These are phyloP conservation scores for Beauveria rudraprayagi DNA, from an alignment of 2,329 filamentous ascomycete species.

Conservation along the genomic window DNA sequence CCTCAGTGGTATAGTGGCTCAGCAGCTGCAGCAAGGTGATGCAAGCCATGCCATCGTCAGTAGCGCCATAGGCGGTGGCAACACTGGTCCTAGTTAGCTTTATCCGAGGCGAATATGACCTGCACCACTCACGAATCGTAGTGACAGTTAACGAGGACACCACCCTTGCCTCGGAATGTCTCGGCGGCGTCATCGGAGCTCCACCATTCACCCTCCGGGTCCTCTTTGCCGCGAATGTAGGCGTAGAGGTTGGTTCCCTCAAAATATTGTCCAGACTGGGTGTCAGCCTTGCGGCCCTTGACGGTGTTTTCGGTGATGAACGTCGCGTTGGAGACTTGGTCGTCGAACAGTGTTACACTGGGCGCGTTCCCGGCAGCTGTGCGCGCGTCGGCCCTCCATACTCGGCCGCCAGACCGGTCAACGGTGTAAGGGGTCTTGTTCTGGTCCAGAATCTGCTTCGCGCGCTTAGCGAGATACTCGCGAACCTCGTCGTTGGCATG, in stretches of 20 bases:
- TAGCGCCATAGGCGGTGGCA: slow-evolving; percentile 84
- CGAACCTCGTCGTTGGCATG: slow-evolving; percentile 73
- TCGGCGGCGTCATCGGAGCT: slow-evolving; percentile 32
- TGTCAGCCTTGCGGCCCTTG: slow-evolving; percentile 16
- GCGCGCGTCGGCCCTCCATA: slow-evolving; percentile 15
- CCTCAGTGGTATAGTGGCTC: slow-evolving; percentile 70
- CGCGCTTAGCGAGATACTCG: slow-evolving; percentile 63
- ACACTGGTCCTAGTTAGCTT: slow-evolving; percentile 46
- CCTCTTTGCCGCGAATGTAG: slow-evolving; percentile 76
- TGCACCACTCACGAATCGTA: slow-evolving; percentile 58
- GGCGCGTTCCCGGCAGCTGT: slow-evolving; percentile 16
- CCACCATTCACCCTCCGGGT: slow-evolving; percentile 70
- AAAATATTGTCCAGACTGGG: slow-evolving; percentile 61
- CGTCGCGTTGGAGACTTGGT: slow-evolving; percentile 71
- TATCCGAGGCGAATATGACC: background rate
- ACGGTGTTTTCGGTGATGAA: slow-evolving; percentile 29
- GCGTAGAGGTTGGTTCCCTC: slow-evolving; percentile 89
- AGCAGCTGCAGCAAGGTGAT: slow-evolving; percentile 80
- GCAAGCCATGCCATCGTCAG: slow-evolving; percentile 86
- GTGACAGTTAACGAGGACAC: slow-evolving; percentile 89
- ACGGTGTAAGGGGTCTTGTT: slow-evolving; percentile 45
- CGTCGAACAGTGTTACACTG: slow-evolving; percentile 65
- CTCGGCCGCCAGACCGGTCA: slow-evolving; percentile 28
- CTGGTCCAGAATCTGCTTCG: slow-evolving; percentile 59
- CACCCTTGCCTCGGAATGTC: slow-evolving; percentile 53